Evolutionary conservation across 2,329 filamentous ascomycete species (phyloP).

Genomic region (Biscogniauxia sp.): DNA sequence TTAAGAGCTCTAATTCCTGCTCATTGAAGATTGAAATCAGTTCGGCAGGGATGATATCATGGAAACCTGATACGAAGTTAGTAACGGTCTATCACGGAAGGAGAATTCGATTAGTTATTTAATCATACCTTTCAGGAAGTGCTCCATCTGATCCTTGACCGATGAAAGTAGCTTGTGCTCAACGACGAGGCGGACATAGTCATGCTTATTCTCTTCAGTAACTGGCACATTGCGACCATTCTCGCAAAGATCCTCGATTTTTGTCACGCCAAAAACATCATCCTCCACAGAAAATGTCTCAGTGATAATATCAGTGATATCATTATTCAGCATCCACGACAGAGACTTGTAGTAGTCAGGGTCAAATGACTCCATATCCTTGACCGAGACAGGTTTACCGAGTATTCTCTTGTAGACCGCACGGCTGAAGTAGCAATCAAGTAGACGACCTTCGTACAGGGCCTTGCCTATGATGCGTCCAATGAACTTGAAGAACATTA

Average conservation of each 20-base stretch:
- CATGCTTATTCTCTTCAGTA: slow-evolving; percentile 97
- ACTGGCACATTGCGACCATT: slow-evolving; percentile 90
- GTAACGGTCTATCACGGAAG: slow-evolving; percentile 8
- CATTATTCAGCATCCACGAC: slow-evolving; percentile 97
- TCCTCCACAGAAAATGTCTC: slow-evolving; percentile 95
- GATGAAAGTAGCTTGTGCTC: slow-evolving; percentile 91
- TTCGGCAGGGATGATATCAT: slow-evolving; percentile 94
- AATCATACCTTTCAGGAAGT: slow-evolving; percentile 76
- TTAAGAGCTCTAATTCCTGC: slow-evolving; percentile 92
- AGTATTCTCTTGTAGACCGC: slow-evolving; percentile 98
- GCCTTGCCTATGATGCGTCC: slow-evolving; percentile 98
- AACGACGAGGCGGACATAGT: slow-evolving; percentile 91
- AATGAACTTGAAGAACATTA: slow-evolving; percentile 99
- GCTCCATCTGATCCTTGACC: slow-evolving; percentile 89
- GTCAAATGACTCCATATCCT: slow-evolving; percentile 99
- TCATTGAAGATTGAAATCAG: slow-evolving; percentile 98
- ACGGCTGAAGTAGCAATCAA: slow-evolving; percentile 98
- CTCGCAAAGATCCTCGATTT: slow-evolving; percentile 80
- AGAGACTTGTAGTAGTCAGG: slow-evolving; percentile 99
- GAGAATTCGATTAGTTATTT: slow-evolving; percentile 4
- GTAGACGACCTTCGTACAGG: slow-evolving; percentile 88
- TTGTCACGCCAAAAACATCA: slow-evolving; percentile 88
- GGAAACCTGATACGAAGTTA: slow-evolving; percentile 66
- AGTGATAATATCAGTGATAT: slow-evolving; percentile 96
- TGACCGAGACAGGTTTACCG: slow-evolving; percentile 91